Base-by-base conservation (phyloP, 2,329 filamentous ascomycete species). In the Dothistroma pini region DNA sequence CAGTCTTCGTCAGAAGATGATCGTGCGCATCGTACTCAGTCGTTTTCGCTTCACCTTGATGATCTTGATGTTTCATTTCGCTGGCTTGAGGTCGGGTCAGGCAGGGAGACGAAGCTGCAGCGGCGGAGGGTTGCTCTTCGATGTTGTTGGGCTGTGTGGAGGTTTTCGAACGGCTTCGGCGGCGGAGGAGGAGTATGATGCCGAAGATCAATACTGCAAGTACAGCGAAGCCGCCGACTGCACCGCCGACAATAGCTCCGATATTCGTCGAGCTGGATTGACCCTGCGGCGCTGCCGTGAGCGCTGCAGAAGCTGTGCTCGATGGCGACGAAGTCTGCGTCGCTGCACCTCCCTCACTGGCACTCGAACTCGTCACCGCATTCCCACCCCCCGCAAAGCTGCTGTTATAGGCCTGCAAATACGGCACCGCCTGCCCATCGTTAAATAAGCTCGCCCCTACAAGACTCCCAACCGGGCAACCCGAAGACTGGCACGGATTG, bases 171-270 rank as follows among this genome's bases (percentile, higher is more conserved):
- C 1, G 2, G 38, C 7, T n/a, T 21, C 21, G 47, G 44, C 60
- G 57, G n/a, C 52, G 57, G 31, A 19, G 2, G 25, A 50, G 29
- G 19, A 52, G 11, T 11, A 60, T 2, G 6, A 61, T 19, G 29
- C 47, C 49, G 29, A 61, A 34, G 5, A 54, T 31, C 22, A 61
- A 21, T 4, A 8, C 32, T 7, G 34, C 53, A 21, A 61, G n/a
- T 3, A 61, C 41, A 16, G 54, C 58, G 29, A 57, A 19, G n/a
- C 47, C 48, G 8, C 54, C 58, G 4, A 61, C 34, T n/a, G 47
- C 54, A 31, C 58, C 58, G 8, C 58, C 58, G 4, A 29, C 54
- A 4, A 61, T 54, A 14, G 54, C 54, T 25, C 54, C 58, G 32
- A 48, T 41, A 19, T 57, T 22, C 29, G 32, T 38, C 5, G 32